Evolutionary conservation across 2,329 filamentous ascomycete species (phyloP).

Genomic region (Neurospora sp.): DNA sequence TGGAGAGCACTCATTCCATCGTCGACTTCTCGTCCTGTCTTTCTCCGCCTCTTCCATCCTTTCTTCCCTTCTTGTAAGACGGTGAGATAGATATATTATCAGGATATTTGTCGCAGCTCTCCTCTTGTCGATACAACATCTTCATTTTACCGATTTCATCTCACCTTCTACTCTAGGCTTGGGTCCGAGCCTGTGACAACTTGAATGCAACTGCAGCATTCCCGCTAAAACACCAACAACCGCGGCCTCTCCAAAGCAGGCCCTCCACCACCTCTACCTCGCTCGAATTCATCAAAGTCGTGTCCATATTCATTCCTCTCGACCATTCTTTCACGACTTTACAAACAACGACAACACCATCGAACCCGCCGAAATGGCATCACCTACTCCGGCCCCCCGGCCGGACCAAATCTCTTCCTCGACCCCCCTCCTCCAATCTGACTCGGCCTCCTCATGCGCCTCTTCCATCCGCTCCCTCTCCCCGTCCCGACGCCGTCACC

Average conservation of each 20-base stretch:
- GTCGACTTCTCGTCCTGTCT: background rate
- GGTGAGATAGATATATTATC: background rate
- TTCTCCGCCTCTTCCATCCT: background rate
- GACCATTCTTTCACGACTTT: background rate
- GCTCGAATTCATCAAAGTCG: background rate
- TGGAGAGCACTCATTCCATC: background rate
- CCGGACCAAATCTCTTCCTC: background rate
- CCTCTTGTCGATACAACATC: too few species aligned
- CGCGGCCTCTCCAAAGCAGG: background rate
- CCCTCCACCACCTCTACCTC: background rate
- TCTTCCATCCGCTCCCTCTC: constrained; percentile 16
- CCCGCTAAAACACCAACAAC: background rate
- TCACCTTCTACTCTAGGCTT: background rate
- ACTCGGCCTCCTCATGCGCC: constrained; percentile 11
- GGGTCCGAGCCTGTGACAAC: background rate
- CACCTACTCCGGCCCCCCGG: background rate
- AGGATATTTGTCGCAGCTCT: too few species aligned
- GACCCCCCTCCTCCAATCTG: constrained; percentile 1
- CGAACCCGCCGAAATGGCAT: background rate
- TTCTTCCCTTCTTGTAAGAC: background rate
- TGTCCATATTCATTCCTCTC: background rate
- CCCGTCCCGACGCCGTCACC: constrained; percentile 1
- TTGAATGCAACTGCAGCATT: background rate
- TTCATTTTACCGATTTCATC: background rate
- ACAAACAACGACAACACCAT: background rate